These are phyloP conservation scores for Solanum dulcamara DNA, from an alignment of 257 asterid species.

Conservation along the genomic window DNA sequence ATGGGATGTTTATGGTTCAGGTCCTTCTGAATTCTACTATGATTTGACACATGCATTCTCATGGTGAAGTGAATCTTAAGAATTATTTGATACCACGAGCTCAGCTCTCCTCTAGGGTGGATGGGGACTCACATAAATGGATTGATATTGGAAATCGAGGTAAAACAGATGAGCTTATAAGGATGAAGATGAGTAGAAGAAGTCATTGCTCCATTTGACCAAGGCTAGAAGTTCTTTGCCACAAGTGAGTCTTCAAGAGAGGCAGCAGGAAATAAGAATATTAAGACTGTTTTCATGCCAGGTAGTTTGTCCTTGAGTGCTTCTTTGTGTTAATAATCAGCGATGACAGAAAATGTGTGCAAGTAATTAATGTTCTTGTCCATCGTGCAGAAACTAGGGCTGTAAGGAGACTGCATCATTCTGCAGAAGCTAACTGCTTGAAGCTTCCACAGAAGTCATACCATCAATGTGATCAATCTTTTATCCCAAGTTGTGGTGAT, in stretches of 20 bases:
- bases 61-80: conserved; percentile 16
- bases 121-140: conserved; percentile 9
- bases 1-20: conserved; percentile 1
- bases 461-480: too few relatives aligned
- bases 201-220: conserved; percentile 69
- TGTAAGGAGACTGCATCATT: too few relatives aligned
- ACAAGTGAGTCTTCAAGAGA: conserved; percentile 24
- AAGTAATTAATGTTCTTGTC: too few relatives aligned
- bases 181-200: conserved; percentile 29
- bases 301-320: conserved; percentile 16
- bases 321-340: not conserved
- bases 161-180: conserved; percentile 10
- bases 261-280: conserved; percentile 18
- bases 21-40: conserved; percentile 19
- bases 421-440: too few relatives aligned
- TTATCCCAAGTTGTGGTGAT: too few relatives aligned
- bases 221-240: conserved; percentile 34
- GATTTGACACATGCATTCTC: conserved; percentile 9
- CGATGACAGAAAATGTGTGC: too few relatives aligned
- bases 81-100: not conserved
- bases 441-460: too few relatives aligned
- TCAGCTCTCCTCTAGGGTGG: not conserved
- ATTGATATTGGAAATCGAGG: conserved; percentile 13
- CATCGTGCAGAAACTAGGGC: too few relatives aligned
- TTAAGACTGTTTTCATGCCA: conserved; percentile 2